Conservation (phyloP, 148 eudicot species). For the Chenopodium suecicum region DNA sequence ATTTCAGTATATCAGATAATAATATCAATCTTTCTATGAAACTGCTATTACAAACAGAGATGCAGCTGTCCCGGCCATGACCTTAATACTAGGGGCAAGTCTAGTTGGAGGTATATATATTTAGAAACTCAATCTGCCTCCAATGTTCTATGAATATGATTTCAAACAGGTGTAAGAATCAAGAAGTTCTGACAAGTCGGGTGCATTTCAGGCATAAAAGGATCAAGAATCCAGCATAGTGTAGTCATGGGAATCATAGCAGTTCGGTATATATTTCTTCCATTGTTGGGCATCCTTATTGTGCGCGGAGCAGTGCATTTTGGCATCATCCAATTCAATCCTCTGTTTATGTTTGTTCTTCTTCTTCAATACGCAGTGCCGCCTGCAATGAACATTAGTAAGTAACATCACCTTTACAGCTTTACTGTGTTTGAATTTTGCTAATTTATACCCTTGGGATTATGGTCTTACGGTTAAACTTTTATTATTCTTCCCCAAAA, state of each 20-base stretch:
- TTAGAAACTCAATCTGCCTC: background rate
- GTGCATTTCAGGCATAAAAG: constrained; percentile 39
- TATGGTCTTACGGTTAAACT: background rate
- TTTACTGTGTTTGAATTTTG: background rate
- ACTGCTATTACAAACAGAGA: constrained; percentile 38
- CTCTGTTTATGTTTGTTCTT: constrained; percentile 65
- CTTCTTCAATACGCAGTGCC: constrained; percentile 71
- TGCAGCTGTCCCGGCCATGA: constrained; percentile 68
- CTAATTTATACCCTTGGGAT: background rate
- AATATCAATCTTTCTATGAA: too few species aligned
- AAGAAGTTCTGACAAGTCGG: background rate
- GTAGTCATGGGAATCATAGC: constrained; percentile 44
- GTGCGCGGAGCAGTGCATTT: constrained; percentile 47
- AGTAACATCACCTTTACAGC: background rate
- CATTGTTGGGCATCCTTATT: constrained; percentile 48
- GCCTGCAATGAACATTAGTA: constrained; percentile 86
- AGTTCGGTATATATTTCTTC: constrained; percentile 55
- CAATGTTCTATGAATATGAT: background rate
- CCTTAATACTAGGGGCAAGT: constrained; percentile 71
- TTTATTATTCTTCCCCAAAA: too few species aligned
- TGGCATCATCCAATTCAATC: constrained; percentile 46
- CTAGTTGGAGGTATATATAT: constrained; percentile 59
- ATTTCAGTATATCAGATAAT: too few species aligned
- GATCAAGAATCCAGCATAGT: constrained; percentile 36
- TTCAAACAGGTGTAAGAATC: background rate